phyloP scores from a whole-genome alignment of 2,329 filamentous ascomycete species.

The Arthrobotrys iridis region DNA sequence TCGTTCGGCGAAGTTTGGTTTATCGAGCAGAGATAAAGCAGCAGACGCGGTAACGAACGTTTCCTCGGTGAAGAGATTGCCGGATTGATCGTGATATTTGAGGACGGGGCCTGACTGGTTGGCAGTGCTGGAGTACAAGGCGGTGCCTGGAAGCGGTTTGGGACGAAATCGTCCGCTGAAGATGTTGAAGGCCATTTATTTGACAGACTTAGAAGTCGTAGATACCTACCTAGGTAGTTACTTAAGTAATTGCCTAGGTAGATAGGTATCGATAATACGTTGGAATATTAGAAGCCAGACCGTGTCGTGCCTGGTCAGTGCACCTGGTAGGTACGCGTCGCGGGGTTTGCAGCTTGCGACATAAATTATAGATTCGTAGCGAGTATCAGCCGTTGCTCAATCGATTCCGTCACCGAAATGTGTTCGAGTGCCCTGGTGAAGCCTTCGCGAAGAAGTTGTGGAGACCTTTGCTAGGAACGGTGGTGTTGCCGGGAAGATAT shows the following conservation, averaged over 20 bases:
- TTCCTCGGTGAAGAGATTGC: slow-evolving; percentile 44
- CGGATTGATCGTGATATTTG: slow-evolving; percentile 48
- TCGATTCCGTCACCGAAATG: background rate
- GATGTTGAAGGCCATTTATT: slow-evolving; percentile 30
- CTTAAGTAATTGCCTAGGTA: background rate
- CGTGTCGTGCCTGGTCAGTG: slow-evolving; percentile 17
- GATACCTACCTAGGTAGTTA: too few species aligned
- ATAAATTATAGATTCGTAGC: slow-evolving; percentile 12
- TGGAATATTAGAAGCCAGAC: background rate
- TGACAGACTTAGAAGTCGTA: too few species aligned
- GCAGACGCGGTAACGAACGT: slow-evolving; percentile 14
- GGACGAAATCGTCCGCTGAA: slow-evolving; percentile 46
- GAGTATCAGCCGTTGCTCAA: background rate
- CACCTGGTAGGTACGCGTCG: slow-evolving; percentile 41
- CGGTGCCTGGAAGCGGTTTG: slow-evolving; percentile 46
- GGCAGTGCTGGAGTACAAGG: slow-evolving; percentile 37
- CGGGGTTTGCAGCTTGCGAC: background rate
- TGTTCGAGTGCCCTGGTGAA: background rate
- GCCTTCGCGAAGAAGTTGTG: background rate
- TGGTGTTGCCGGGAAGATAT: background rate
- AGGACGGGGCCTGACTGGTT: slow-evolving; percentile 41
- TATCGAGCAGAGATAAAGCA: slow-evolving; percentile 25
- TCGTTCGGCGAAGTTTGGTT: slow-evolving; percentile 15
- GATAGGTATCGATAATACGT: background rate
- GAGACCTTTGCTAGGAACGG: background rate